Evolutionary conservation across 208 protist genomes (phyloP), one percentile per base, ranked within the genome.

Genomic region (Leptomonas seymouri): DNA sequence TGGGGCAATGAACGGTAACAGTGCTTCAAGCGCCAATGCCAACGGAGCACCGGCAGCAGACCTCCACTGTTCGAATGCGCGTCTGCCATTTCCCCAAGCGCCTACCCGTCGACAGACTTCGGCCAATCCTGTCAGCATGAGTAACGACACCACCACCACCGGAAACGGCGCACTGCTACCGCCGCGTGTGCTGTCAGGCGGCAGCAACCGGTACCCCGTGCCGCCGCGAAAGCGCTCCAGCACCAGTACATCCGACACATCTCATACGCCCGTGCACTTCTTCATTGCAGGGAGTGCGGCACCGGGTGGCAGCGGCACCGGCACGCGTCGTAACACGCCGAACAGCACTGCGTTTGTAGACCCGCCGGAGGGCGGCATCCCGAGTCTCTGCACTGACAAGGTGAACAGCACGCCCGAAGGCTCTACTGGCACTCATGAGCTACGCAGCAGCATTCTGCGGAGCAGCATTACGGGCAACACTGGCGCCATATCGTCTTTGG

Each of bases 281-380:
- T 20, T 30, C n/a, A 55, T 65, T 16, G 28, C 61, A 0, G 48
- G 48, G 0, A 68, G 41, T 41, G 45, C 31, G 31, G 27, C 34
- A 7, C 45, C 25, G 25, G 55, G 28, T 50, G 31, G 49, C 28
- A 21, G 30, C 31, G 28, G 67, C 39, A 30, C 28, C 11, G 50
- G 39, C 28, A 28, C 15, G 12, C 56, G 53, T 20, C 31, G 69
- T 61, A 68, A 55, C 61, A 58, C 53, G 18, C 46, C 69, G 46
- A 48, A 46, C 69, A 57, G 48, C 53, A 44, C 61, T 31, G 21
- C 27, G 36, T 49, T 44, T 36, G 61, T 68, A 41, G 60, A 67
- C 44, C 61, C 61, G 23, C 61, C 61, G 4, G 61, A 12, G 34
- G 34, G 36, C 48, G 31, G 20, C 46, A 30, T 31, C 16, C 34